Evolutionary conservation across 805 yeast species (phyloP).

Genomic region (Grigorovia yakushimaensis): DNA sequence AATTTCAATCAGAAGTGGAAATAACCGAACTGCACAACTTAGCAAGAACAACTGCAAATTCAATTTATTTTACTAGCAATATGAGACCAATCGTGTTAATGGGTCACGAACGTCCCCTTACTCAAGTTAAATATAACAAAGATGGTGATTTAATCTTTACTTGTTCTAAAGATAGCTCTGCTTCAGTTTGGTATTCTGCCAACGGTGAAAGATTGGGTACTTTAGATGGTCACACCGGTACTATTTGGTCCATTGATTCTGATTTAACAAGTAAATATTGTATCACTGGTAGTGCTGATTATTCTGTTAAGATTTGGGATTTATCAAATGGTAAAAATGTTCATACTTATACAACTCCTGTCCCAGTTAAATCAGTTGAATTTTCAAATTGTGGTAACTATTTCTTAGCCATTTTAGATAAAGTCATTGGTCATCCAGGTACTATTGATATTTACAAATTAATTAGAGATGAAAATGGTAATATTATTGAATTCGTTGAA

Average conservation of each 20-base stretch:
- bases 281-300: conserved; percentile 88
- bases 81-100: conserved; percentile 67
- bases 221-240: conserved; percentile 80
- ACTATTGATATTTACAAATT: conserved; percentile 60
- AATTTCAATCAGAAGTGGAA: not conserved
- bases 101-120: conserved; percentile 96
- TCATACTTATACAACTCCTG: conserved; percentile 59
- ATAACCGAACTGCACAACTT: not conserved
- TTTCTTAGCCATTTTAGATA: conserved; percentile 73
- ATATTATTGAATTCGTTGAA: conserved; percentile 30
- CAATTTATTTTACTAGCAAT: not conserved
- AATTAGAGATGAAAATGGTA: conserved; percentile 33
- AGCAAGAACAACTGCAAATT: not conserved
- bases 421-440: conserved; percentile 85
- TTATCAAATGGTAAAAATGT: conserved; percentile 68
- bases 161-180: conserved; percentile 82
- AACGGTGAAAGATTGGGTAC: conserved; percentile 98
- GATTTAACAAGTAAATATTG: conserved; percentile 59
- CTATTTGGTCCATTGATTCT: conserved; percentile 89
- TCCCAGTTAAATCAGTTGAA: conserved; percentile 89
- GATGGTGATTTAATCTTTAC: conserved; percentile 94
- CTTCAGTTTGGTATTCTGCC: conserved; percentile 86
- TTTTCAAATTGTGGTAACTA: conserved; percentile 64
- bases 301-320: conserved; percentile 75
- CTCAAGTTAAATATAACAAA: conserved; percentile 89